These are phyloP conservation scores for Allium fistulosum DNA, from an alignment of 106 monocot genomes.

Conservation along the genomic window DNA sequence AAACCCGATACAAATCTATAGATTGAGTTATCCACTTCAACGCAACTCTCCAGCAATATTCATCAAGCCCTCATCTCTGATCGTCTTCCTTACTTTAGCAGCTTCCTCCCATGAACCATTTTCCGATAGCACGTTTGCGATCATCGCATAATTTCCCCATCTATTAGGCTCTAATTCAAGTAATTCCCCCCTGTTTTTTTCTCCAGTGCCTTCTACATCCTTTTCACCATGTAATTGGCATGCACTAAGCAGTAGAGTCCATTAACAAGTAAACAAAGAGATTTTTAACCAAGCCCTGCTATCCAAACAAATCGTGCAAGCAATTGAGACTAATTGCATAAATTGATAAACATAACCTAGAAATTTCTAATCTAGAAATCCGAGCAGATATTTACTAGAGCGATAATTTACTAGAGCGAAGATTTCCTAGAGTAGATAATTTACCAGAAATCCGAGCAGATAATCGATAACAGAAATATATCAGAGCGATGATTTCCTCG, in stretches of 20 bases:
- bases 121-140: slow-evolving; percentile 67
- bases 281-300: no score
- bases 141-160: slow-evolving; percentile 58
- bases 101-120: slow-evolving; percentile 61
- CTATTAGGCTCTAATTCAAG: slow-evolving; percentile 47
- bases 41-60: slow-evolving; percentile 52
- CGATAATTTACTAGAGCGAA: no score
- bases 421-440: no score
- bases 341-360: no score
- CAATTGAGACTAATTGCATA: no score
- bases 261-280: no score
- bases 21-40: slow-evolving; percentile 29
- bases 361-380: no score
- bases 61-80: slow-evolving; percentile 64
- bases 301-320: no score
- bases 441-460: no score
- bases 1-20: slow-evolving; percentile 38
- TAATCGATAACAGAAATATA: no score
- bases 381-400: no score
- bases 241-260: slow-evolving; percentile 37
- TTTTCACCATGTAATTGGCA: slow-evolving; percentile 35
- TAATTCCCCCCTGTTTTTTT: slow-evolving; percentile 25
- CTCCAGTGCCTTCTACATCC: slow-evolving; percentile 20
- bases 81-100: slow-evolving; percentile 29
- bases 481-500: no score